Evolutionary conservation across 495 filamentous ascomycete species (phyloP).

Genomic region (Emericellopsis terricola): DNA sequence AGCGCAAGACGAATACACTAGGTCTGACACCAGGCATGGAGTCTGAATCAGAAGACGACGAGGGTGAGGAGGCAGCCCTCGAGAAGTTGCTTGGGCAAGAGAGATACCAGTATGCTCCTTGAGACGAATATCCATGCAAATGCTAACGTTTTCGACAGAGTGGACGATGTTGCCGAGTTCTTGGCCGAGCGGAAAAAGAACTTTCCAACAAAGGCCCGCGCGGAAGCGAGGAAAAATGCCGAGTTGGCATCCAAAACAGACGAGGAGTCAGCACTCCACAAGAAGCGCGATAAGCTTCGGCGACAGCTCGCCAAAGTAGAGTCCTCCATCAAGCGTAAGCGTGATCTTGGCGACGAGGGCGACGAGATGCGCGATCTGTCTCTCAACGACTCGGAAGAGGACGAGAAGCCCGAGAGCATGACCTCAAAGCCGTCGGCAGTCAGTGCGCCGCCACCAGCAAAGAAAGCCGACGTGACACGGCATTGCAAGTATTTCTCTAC

Average conservation of each 20-base stretch:
- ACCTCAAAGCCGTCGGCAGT: slow-evolving; percentile 17
- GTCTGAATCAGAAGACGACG: slow-evolving; percentile 51
- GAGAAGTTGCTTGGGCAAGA: slow-evolving; percentile 37
- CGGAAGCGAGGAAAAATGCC: slow-evolving; percentile 28
- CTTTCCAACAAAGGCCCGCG: slow-evolving; percentile 55
- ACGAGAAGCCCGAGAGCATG: slow-evolving; percentile 30
- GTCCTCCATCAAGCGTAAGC: slow-evolving; percentile 36
- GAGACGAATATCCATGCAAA: not conserved
- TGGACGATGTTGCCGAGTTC: slow-evolving; percentile 59
- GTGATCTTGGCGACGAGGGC: slow-evolving; percentile 35
- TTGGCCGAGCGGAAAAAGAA: slow-evolving; percentile 61
- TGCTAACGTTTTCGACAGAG: slow-evolving; percentile 19
- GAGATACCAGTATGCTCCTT: not conserved
- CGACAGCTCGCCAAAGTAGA: slow-evolving; percentile 32
- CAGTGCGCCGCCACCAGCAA: slow-evolving; percentile 19
- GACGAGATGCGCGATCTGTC: slow-evolving; percentile 33
- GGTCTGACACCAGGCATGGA: slow-evolving; percentile 63
- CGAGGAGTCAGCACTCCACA: slow-evolving; percentile 18
- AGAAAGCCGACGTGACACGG: slow-evolving; percentile 30
- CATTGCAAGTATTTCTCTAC: slow-evolving; percentile 44
- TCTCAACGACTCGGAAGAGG: slow-evolving; percentile 17
- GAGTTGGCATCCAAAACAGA: slow-evolving; percentile 8
- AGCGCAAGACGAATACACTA: slow-evolving; percentile 59
- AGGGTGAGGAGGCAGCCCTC: slow-evolving; percentile 54
- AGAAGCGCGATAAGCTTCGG: slow-evolving; percentile 27